Evolutionary conservation across 1,139 yeast species (phyloP).

Genomic region (Nakaseomyces delphensis): DNA sequence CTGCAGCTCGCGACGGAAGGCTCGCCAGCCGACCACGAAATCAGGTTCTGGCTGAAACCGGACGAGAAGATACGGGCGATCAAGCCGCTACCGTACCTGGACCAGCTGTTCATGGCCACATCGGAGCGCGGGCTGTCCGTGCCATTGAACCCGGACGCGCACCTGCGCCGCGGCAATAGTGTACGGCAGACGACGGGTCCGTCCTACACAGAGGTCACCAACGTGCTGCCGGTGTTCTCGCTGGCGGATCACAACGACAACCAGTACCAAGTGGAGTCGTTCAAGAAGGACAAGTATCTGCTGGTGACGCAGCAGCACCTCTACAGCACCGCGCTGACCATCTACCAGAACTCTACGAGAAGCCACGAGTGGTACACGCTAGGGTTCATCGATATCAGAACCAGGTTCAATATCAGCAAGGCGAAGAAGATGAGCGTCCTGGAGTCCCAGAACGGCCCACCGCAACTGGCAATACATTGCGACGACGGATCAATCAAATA

Average conservation of each 20-base stretch:
- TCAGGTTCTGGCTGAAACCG: constrained; percentile 4
- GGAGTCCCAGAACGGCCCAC: background rate
- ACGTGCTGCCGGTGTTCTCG: constrained; percentile 1
- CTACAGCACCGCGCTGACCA: constrained; percentile 20
- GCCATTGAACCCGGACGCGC: background rate
- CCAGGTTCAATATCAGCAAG: constrained; percentile 17
- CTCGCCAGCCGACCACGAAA: constrained; percentile 1
- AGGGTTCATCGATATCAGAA: constrained; percentile 21
- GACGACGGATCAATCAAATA: constrained; percentile 1
- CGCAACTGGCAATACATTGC: background rate
- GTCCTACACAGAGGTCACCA: background rate
- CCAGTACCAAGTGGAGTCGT: constrained; percentile 1
- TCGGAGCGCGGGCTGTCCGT: constrained; percentile 5
- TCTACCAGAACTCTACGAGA: constrained; percentile 13
- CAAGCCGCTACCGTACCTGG: background rate
- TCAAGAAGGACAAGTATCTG: constrained; percentile 11
- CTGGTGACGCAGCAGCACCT: constrained; percentile 19
- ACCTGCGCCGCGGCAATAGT: background rate
- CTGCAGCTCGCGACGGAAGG: background rate
- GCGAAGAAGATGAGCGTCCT: constrained; percentile 8
- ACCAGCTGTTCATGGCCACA: constrained; percentile 4
- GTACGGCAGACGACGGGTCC: background rate
- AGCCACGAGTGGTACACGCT: constrained; percentile 17
- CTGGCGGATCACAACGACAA: background rate
- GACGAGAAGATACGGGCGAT: constrained; percentile 4